Conservation (phyloP, 2,329 filamentous ascomycete species). For the Verticillium isaacii region DNA sequence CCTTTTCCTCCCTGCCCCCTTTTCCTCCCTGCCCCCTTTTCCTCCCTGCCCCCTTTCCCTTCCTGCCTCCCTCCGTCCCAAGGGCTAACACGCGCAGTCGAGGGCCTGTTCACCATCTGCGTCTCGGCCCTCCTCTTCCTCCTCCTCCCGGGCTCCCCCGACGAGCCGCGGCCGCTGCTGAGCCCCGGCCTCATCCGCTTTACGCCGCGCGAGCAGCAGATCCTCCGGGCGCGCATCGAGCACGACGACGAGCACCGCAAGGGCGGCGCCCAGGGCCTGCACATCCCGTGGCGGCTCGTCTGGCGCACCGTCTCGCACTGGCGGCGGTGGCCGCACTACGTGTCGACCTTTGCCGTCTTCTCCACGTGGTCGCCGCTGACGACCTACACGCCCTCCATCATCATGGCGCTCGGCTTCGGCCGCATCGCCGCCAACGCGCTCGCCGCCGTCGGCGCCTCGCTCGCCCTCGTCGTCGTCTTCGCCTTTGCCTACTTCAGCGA, state of each 20-base stretch:
- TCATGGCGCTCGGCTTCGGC: slow-evolving; percentile 39
- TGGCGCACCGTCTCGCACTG: slow-evolving; percentile 39
- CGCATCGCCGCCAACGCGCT: slow-evolving; percentile 42
- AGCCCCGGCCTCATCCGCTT: slow-evolving; percentile 33
- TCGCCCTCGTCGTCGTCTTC: slow-evolving; percentile 42
- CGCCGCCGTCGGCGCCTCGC: slow-evolving; percentile 33
- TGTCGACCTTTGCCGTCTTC: slow-evolving; percentile 45
- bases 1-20: too few species aligned
- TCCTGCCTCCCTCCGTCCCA: neutral
- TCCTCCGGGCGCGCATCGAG: slow-evolving; percentile 28
- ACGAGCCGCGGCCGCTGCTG: slow-evolving; percentile 30
- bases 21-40: neutral
- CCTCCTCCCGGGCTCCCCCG: slow-evolving; percentile 37
- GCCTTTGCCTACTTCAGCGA: slow-evolving; percentile 44
- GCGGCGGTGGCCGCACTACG: slow-evolving; percentile 41
- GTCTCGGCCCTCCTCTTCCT: slow-evolving; percentile 33
- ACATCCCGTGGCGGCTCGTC: slow-evolving; percentile 31
- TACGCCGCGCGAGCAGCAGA: slow-evolving; percentile 22
- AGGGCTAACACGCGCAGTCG: slow-evolving; percentile 23
- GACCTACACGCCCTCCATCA: slow-evolving; percentile 44
- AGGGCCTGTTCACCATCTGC: slow-evolving; percentile 36
- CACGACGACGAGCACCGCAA: slow-evolving; percentile 23
- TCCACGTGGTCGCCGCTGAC: slow-evolving; percentile 48
- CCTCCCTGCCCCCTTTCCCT: neutral
- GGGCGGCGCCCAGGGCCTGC: slow-evolving; percentile 26